Evolutionary conservation across 371 early-diverging fungal species (phyloP), one percentile per base, ranked within the genome.

Genomic region (Syncephalis plumigaleata): DNA sequence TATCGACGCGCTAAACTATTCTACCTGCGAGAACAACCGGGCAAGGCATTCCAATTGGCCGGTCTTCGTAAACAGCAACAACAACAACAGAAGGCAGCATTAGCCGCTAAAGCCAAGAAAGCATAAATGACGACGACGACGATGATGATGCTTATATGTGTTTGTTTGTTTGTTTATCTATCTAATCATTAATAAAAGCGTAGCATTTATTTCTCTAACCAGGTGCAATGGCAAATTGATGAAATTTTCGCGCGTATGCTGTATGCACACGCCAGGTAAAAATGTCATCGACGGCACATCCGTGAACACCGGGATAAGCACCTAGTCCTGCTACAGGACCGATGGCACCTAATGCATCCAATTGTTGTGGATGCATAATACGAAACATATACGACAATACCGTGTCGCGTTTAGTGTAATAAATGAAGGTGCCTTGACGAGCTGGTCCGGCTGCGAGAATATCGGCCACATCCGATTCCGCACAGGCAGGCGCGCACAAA

Each of bases 21-120:
- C 51, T 87, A 84, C 56, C 53, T 87, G 55, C 67, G 87, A 49
- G 79, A 87, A 48, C 72, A 76, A 51, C 83, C 86, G 15, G 81
- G 77, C 43, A 81, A 77, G 57, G 75, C 75, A 27, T 70, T 73
- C 65, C 71, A 72, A 40, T 55, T 79, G 44, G 71, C 72, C 52
- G 63, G 63, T 27, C 48, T 75, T 20, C 16, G 42, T 7, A 49
- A 27, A 49, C 31, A 31, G 31, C 31, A 31, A 31, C 31, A 31
- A 11, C 31, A 31, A 11, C 31, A 31, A 11, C 31, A 31, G 31
- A 4, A 31, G 11, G 31, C 31, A 7, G 31, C 31, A 31, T 11
- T 31, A 31, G 31, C 31, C 11, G 31, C 31, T 11, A 31, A 31
- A 31, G 11, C 31, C 4, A 31, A 31, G 31, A 31, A 31, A 31